Percentiles rank a stretch among this genome's conserved stretches.
These are phyloP conservation scores for Steccherinum ochraceum DNA, from an alignment of 768 basidiomycete genomes.

Conservation along the genomic window DNA sequence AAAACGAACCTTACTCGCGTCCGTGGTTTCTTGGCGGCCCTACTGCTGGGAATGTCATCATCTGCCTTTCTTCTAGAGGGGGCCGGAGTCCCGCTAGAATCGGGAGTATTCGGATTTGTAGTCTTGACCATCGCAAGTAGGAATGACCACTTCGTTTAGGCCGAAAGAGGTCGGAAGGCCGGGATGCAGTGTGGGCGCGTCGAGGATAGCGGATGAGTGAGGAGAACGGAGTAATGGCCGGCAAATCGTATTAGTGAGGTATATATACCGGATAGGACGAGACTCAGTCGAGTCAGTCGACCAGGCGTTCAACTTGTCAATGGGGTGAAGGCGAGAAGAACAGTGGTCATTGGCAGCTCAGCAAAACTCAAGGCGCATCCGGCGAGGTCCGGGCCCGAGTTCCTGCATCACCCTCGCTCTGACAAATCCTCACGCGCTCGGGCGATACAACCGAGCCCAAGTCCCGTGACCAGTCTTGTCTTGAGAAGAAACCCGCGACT, in stretches of 20 bases:
- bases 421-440: neutral
- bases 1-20: slow-evolving; percentile 66
- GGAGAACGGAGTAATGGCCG: neutral
- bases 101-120: neutral
- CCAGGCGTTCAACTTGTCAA: no score
- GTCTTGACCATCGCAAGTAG: neutral
- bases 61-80: slow-evolving; percentile 53
- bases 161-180: no score
- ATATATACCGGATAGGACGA: neutral
- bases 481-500: neutral
- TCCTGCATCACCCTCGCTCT: neutral
- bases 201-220: neutral
- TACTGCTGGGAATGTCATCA: slow-evolving; percentile 42
- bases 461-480: neutral
- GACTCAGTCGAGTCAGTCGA: neutral
- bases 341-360: no score
- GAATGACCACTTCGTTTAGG: no score
- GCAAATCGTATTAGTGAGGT: neutral
- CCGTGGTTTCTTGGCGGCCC: slow-evolving; percentile 55
- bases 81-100: slow-evolving; percentile 17
- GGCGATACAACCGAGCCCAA: neutral
- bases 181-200: neutral
- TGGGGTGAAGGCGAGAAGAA: no score
- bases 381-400: neutral
- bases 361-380: no score